Evolutionary conservation across 2,329 filamentous ascomycete genomes (phyloP).

Genomic region (Cladophialophora immunda): DNA sequence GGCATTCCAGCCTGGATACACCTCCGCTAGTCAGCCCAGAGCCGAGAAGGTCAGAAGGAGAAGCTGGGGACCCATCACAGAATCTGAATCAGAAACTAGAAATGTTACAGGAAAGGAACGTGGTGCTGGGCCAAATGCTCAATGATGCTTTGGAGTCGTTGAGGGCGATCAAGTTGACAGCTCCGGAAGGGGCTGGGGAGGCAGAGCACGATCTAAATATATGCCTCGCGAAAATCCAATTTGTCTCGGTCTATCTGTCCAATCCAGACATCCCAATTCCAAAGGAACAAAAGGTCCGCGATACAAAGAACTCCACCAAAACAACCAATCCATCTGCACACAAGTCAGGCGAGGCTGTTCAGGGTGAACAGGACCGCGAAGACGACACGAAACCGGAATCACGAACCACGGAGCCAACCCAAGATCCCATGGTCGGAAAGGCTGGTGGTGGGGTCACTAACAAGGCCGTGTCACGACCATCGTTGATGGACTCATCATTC

Average conservation of each 20-base stretch:
- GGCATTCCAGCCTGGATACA: conserved; percentile 32
- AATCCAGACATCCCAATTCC: conserved; percentile 48
- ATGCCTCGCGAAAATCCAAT: conserved; percentile 52
- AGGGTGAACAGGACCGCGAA: conserved; percentile 1
- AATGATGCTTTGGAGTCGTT: conserved; percentile 53
- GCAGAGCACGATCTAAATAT: conserved; percentile 47
- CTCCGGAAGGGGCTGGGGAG: conserved; percentile 25
- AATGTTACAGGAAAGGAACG: conserved; percentile 52
- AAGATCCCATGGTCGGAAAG: neutral
- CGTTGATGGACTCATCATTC: conserved; percentile 57
- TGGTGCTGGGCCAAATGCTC: conserved; percentile 51
- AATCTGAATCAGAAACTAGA: conserved; percentile 42
- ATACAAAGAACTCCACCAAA: conserved; percentile 1
- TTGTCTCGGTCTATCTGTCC: conserved; percentile 54
- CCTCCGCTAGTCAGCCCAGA: conserved; percentile 1
- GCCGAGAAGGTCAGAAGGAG: neutral
- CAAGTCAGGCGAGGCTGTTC: neutral
- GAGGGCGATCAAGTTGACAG: conserved; percentile 46
- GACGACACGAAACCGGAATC: neutral
- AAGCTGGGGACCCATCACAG: conserved; percentile 12
- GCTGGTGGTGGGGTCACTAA: conserved; percentile 6
- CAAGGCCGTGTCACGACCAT: conserved; percentile 46
- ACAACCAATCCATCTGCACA: neutral
- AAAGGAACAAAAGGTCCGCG: conserved; percentile 16
- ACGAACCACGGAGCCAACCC: neutral